Base-by-base conservation (phyloP, 345 rosid genomes). In the Moringa oleifera region DNA sequence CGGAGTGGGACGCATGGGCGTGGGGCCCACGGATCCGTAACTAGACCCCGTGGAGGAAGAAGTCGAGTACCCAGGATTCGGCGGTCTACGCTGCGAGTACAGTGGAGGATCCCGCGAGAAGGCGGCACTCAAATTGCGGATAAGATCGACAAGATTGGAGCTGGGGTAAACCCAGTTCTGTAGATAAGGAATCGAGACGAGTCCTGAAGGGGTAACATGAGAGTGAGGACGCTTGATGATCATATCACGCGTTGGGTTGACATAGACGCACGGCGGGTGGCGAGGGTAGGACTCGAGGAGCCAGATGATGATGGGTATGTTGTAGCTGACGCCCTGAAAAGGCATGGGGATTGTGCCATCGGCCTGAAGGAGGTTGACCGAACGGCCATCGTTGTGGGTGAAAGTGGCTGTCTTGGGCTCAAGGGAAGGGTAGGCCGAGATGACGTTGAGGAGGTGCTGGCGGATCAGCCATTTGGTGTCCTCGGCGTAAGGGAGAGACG, bases 161-260 rank as follows among this genome's bases (percentile, higher is more conserved):
- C 89, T 80, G 16, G 97, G 99, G 53, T 82, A 82, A 67, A 88
- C 59, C 99, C 99, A 93, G 37, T 75, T 73, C n/a, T 90, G 92
- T 53, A 93, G 79, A 71, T 83, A 94, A 24, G 89, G 77, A 17
- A 76, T 62, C 5, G 99, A 86, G 63, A 90, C 97, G 46, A 86
- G 81, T 1, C 99, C 99, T 0, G 95, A 88, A 1, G 99, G 97
- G 57, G 79, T 79, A 46, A 94, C 99, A 53, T 80, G 64, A 18
- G 92, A 73, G 51, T 94, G 99, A 18, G 90, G 89, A 10, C 96
- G 84, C 55, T 88, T 88, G 85, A 94, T 94, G 73, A 90, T 69
- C 99, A 94, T 94, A 58, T 90, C 97, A 55, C 89, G 90, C n/a
- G 96, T 85, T 45, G 99, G 97, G 50, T 90, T 94, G 8, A 94